phyloP scores from a whole-genome alignment of 805 yeast genomes.

The Candida odintsovae region DNA sequence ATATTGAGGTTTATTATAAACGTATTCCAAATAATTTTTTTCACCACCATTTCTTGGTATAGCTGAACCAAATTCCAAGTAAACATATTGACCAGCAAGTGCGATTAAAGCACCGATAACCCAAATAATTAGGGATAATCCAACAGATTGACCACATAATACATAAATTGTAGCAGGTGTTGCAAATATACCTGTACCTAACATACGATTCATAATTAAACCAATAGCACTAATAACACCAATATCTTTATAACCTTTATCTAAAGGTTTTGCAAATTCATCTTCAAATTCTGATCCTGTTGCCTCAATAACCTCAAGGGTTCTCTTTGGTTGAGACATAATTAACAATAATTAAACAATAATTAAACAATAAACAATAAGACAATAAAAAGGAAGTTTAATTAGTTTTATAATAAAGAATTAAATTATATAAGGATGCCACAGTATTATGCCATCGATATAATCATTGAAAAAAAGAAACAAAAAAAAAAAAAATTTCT shows the following conservation, averaged over 20 bases:
- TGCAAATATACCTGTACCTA: slow-evolving; percentile 74
- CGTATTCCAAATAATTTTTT: slow-evolving; percentile 71
- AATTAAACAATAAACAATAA: no score
- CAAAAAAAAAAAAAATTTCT: no score
- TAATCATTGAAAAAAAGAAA: not conserved
- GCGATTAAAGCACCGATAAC: slow-evolving; percentile 69
- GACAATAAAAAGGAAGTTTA: not conserved
- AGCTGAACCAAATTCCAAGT: slow-evolving; percentile 76
- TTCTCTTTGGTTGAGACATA: not conserved
- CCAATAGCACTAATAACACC: slow-evolving; percentile 59
- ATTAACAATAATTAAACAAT: no score
- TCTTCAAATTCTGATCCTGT: slow-evolving; percentile 9
- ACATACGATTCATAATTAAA: slow-evolving; percentile 59
- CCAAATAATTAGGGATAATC: slow-evolving; percentile 68
- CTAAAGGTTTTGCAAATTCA: slow-evolving; percentile 28
- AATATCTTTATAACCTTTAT: slow-evolving; percentile 36
- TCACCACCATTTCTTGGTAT: slow-evolving; percentile 85
- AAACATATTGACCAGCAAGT: slow-evolving; percentile 55
- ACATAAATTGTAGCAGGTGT: slow-evolving; percentile 54
- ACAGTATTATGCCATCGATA: not conserved
- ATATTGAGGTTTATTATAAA: slow-evolving; percentile 63
- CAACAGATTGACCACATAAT: slow-evolving; percentile 59
- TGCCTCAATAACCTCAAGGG: slow-evolving; percentile 6
- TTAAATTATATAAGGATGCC: no score
- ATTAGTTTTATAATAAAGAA: not conserved